Evolutionary conservation across 2,329 filamentous ascomycete species (phyloP).

Genomic region (Aspergillus sp.): DNA sequence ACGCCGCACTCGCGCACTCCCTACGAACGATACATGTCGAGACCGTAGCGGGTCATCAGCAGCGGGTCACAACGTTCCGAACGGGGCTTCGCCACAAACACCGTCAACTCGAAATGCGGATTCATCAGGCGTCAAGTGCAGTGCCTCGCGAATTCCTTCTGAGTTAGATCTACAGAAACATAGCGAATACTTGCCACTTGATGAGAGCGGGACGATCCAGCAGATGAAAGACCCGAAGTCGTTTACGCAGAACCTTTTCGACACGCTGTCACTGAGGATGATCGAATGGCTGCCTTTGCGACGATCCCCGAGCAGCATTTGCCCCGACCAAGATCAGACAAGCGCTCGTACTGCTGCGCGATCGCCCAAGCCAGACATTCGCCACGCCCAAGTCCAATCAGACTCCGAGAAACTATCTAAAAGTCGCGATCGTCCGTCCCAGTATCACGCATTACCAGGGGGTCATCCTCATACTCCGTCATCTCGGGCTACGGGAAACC

Average conservation of each 20-base stretch:
- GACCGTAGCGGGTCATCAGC: slow-evolving; percentile 4
- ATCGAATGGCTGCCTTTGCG: slow-evolving; percentile 48
- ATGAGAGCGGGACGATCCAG: slow-evolving; percentile 24
- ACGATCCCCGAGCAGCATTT: slow-evolving; percentile 25
- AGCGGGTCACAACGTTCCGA: neutral
- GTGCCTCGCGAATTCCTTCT: neutral
- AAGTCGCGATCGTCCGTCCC: slow-evolving; percentile 7
- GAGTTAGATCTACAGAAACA: slow-evolving; percentile 9
- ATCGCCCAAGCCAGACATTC: slow-evolving; percentile 14
- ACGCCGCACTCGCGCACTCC: slow-evolving; percentile 33
- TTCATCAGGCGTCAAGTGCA: neutral
- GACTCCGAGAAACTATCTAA: slow-evolving; percentile 11
- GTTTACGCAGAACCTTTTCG: slow-evolving; percentile 60
- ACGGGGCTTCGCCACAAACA: neutral
- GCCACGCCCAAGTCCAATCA: slow-evolving; percentile 6
- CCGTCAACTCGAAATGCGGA: neutral
- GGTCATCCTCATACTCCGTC: slow-evolving; percentile 31
- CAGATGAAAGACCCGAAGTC: slow-evolving; percentile 58
- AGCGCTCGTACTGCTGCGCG: slow-evolving; percentile 3
- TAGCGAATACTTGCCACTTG: slow-evolving; percentile 13
- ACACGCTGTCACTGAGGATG: slow-evolving; percentile 46
- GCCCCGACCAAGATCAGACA: slow-evolving; percentile 11
- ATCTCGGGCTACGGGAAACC: slow-evolving; percentile 22
- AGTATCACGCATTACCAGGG: slow-evolving; percentile 5
- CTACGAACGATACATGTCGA: slow-evolving; percentile 6